A percentile compares a stretch with the other conserved stretches of the same genome.
Evolutionary conservation across 306 rosid species (phyloP).

Genomic region (Begonia masoniana): DNA sequence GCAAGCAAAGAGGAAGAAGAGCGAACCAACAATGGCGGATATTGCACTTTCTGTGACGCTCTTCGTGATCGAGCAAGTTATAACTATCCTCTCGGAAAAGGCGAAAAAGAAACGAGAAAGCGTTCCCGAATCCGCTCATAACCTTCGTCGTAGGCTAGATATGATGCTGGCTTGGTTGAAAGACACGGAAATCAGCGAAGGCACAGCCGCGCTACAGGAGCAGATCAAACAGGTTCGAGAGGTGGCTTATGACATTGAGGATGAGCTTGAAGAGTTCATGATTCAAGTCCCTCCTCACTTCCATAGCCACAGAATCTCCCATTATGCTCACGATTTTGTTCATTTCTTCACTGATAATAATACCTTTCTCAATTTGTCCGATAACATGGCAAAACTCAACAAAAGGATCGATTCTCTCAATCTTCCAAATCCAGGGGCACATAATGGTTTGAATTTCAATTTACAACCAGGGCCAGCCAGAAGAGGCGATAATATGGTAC

Average conservation of each 20-base stretch:
- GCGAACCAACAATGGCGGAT: neutral
- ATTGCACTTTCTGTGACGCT: neutral
- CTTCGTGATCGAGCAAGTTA: neutral
- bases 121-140: neutral
- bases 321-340: neutral
- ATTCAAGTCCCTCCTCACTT: neutral
- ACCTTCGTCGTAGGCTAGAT: neutral
- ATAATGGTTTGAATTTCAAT: too few relatives aligned
- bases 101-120: neutral
- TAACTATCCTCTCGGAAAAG: neutral
- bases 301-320: neutral
- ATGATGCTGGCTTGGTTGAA: neutral
- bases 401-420: neutral
- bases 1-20: too few relatives aligned
- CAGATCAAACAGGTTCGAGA: neutral
- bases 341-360: neutral
- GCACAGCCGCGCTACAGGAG: neutral
- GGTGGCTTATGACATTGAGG: slow-evolving; percentile 2
- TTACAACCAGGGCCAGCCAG: neutral
- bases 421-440: neutral
- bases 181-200: neutral
- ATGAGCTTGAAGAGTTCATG: neutral
- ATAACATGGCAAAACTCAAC: neutral
- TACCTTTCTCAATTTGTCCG: neutral
- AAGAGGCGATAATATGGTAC: neutral